Evolutionary conservation across 1,284 basidiomycete genomes (phyloP).

Genomic region (Puccinia polysora): DNA sequence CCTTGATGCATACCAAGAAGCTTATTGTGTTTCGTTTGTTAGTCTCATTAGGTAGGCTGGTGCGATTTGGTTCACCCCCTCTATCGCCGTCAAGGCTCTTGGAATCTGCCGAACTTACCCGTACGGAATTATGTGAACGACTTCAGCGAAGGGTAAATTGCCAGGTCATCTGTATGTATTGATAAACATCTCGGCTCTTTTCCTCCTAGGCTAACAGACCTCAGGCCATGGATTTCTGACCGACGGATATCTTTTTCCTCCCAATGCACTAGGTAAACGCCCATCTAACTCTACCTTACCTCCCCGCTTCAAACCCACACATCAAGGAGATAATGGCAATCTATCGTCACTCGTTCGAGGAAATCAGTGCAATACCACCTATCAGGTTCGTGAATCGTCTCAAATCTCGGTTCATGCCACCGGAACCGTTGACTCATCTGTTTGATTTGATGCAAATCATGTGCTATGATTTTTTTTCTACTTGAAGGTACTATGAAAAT

Average conservation of each 20-base stretch:
- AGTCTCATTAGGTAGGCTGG: slow-evolving; percentile 32
- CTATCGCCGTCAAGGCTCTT: slow-evolving; percentile 9
- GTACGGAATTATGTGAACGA: slow-evolving; percentile 24
- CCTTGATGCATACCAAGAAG: neutral
- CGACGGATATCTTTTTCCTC: slow-evolving; percentile 92
- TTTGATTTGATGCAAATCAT: neutral
- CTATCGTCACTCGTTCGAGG: slow-evolving; percentile 14
- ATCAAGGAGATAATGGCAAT: slow-evolving; percentile 30
- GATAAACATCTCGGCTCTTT: neutral
- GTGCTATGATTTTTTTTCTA: neutral
- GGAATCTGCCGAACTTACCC: slow-evolving; percentile 33
- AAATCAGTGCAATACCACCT: slow-evolving; percentile 12
- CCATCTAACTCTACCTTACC: slow-evolving; percentile 28
- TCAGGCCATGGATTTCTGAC: slow-evolving; percentile 83
- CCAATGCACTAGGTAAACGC: slow-evolving; percentile 64
- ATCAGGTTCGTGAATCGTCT: slow-evolving; percentile 8
- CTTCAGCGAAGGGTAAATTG: slow-evolving; percentile 29
- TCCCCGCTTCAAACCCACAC: slow-evolving; percentile 42
- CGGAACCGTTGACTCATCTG: neutral
- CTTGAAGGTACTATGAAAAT: neutral
- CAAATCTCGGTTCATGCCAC: neutral
- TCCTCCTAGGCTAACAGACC: slow-evolving; percentile 64
- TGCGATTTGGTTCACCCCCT: slow-evolving; percentile 34
- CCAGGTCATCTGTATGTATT: slow-evolving; percentile 1
- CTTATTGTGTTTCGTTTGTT: neutral